Evolutionary conservation across 208 protist species (phyloP).

Genomic region (Crithidia thermophila): DNA sequence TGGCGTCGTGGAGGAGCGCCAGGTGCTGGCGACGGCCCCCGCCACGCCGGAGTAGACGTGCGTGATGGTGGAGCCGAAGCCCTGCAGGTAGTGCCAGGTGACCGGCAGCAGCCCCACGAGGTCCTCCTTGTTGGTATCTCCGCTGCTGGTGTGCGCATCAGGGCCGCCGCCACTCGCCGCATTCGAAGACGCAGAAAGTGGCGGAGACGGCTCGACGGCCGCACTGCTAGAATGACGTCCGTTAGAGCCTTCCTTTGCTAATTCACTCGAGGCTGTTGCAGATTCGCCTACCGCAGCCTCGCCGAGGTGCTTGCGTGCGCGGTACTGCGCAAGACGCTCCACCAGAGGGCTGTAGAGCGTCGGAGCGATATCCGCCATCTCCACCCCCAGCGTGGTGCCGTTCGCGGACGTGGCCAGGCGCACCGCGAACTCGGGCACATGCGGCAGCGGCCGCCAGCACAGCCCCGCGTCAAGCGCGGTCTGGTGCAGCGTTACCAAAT

Average conservation of each 20-base stretch:
- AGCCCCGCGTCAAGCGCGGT: constrained; percentile 69
- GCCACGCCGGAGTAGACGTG: constrained; percentile 6
- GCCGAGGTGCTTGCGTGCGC: neutral
- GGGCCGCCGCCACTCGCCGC: neutral
- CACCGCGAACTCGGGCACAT: constrained; percentile 35
- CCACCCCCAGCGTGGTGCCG: constrained; percentile 48
- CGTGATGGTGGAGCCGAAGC: constrained; percentile 21
- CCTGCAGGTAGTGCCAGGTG: constrained; percentile 33
- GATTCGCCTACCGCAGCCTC: neutral
- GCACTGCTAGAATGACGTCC: neutral
- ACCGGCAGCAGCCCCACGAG: constrained; percentile 26
- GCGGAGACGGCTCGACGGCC: neutral
- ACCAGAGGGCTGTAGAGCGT: constrained; percentile 30
- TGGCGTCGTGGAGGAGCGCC: neutral
- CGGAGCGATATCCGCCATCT: constrained; percentile 49
- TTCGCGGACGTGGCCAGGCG: constrained; percentile 49
- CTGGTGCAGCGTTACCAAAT: constrained; percentile 76
- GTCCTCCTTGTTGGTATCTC: constrained; percentile 1
- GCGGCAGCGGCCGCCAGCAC: constrained; percentile 50
- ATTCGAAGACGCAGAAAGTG: neutral
- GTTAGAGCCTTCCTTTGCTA: too few species aligned
- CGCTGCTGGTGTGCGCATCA: neutral
- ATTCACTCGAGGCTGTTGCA: too few species aligned
- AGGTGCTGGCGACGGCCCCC: constrained; percentile 8
- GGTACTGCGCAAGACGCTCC: constrained; percentile 4